Percentiles rank a stretch among this genome's conserved stretches.
These are phyloP conservation scores for Eutrema yunnanense DNA, from an alignment of 345 rosid species.

Conservation along the genomic window DNA sequence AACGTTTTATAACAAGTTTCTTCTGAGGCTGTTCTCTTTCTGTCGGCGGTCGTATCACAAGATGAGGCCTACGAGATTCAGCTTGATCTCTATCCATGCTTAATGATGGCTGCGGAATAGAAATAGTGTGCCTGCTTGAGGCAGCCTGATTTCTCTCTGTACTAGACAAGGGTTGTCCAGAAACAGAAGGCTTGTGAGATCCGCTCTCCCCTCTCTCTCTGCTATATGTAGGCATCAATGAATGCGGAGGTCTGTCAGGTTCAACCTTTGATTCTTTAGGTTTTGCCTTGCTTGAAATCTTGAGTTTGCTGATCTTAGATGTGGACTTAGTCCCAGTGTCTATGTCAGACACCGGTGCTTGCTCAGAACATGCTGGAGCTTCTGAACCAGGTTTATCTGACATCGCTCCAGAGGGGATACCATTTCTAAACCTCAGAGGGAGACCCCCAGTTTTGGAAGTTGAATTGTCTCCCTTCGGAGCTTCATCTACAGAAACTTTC, in stretches of 20 bases:
- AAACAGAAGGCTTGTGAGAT: slow-evolving; percentile 54
- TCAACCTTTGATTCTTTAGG: slow-evolving; percentile 46
- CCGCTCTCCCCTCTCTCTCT: slow-evolving; percentile 53
- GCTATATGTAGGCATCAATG: slow-evolving; percentile 49
- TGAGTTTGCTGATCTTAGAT: slow-evolving; percentile 59
- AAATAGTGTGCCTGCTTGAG: slow-evolving; percentile 49
- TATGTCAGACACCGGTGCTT: slow-evolving; percentile 37
- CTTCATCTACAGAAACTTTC: slow-evolving; percentile 45
- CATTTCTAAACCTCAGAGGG: slow-evolving; percentile 66
- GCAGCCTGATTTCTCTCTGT: slow-evolving; percentile 48
- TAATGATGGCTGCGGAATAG: slow-evolving; percentile 52
- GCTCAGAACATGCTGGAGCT: slow-evolving; percentile 49
- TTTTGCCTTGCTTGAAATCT: slow-evolving; percentile 64
- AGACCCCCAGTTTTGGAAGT: slow-evolving; percentile 46
- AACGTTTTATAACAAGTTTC: slow-evolving; percentile 69
- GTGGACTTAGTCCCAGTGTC: slow-evolving; percentile 48
- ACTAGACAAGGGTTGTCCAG: slow-evolving; percentile 49
- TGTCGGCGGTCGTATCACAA: slow-evolving; percentile 79
- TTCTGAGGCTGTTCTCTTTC: slow-evolving; percentile 67
- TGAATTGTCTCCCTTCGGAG: slow-evolving; percentile 50
- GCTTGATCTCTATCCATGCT: slow-evolving; percentile 49
- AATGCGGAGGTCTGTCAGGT: slow-evolving; percentile 45
- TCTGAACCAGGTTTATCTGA: slow-evolving; percentile 47
- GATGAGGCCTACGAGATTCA: slow-evolving; percentile 63
- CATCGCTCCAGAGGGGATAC: slow-evolving; percentile 47